Conservation (phyloP, 306 rosid species). For the Canavalia ensiformis region DNA sequence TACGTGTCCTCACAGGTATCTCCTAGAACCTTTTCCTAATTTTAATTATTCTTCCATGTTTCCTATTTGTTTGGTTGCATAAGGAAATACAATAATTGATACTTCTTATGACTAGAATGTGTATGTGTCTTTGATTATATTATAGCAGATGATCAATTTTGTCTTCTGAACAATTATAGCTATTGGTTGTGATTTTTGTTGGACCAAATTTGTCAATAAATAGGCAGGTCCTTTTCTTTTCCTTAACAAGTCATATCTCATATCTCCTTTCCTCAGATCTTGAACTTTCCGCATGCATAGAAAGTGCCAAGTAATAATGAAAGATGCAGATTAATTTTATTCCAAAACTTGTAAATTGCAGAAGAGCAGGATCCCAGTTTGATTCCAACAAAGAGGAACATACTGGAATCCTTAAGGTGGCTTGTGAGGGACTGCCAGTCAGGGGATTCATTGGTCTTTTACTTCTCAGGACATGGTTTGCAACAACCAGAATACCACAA, state of each 20-base stretch:
- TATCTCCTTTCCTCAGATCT: neutral
- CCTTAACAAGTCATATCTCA: too few species aligned
- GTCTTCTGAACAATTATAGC: neutral
- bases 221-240: neutral
- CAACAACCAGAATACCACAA: conserved; percentile 59
- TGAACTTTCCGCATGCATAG: neutral
- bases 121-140: neutral
- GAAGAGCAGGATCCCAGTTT: conserved; percentile 48
- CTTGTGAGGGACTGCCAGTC: conserved; percentile 64
- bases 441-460: conserved; percentile 76
- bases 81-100: neutral
- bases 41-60: neutral
- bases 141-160: neutral
- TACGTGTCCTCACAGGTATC: conserved; percentile 77
- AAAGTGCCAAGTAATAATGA: neutral
- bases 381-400: conserved; percentile 74
- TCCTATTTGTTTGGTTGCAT: neutral
- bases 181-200: neutral
- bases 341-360: conserved; percentile 43
- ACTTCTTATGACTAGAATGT: conserved; percentile 15
- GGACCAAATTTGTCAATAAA: neutral
- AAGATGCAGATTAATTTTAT: conserved; percentile 25
- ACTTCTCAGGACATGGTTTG: conserved; percentile 85
- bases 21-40: neutral
- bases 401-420: conserved; percentile 67